phyloP scores from a whole-genome alignment of 371 early-diverging fungal species.

The Syncephalastrum racemosum region DNA sequence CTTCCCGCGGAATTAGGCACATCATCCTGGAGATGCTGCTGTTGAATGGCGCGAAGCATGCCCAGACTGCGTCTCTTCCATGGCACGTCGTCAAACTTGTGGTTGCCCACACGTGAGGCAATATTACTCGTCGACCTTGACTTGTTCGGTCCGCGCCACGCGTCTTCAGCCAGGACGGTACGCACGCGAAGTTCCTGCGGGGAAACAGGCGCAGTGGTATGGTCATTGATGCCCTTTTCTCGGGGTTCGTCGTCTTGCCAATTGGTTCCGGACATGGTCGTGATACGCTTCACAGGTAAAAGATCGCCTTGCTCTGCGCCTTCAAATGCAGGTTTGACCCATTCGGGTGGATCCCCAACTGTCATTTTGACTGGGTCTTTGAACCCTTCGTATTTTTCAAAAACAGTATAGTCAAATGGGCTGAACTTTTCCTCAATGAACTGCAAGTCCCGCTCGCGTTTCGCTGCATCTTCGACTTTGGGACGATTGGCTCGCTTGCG shows the following conservation, averaged over 20 bases:
- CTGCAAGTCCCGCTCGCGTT: conserved; percentile 38
- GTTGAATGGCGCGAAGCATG: conserved; percentile 9
- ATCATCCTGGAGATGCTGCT: background rate
- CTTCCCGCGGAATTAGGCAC: conserved; percentile 10
- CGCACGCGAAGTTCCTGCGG: background rate
- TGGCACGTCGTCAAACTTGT: conserved; percentile 8
- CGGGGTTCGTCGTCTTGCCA: conserved; percentile 15
- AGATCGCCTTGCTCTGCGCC: conserved; percentile 51
- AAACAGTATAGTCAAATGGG: conserved; percentile 65
- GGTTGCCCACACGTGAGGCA: conserved; percentile 15
- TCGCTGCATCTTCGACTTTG: conserved; percentile 10
- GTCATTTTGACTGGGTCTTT: conserved; percentile 64
- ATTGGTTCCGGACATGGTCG: conserved; percentile 16
- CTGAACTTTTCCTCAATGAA: conserved; percentile 63
- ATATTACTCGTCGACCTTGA: conserved; percentile 39
- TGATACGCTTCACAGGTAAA: conserved; percentile 45
- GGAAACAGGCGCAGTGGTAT: background rate
- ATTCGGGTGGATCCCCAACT: conserved; percentile 70
- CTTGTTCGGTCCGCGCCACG: conserved; percentile 31
- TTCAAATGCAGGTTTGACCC: conserved; percentile 66
- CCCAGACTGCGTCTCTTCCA: conserved; percentile 29
- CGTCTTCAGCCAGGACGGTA: background rate
- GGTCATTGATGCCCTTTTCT: background rate
- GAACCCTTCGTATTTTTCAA: conserved; percentile 65
- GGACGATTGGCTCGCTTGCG: conserved; percentile 5